Percentiles rank a stretch among this genome's conserved stretches.
Conservation (phyloP, 768 basidiomycete species). For the Candolleomyces eurysporus region DNA sequence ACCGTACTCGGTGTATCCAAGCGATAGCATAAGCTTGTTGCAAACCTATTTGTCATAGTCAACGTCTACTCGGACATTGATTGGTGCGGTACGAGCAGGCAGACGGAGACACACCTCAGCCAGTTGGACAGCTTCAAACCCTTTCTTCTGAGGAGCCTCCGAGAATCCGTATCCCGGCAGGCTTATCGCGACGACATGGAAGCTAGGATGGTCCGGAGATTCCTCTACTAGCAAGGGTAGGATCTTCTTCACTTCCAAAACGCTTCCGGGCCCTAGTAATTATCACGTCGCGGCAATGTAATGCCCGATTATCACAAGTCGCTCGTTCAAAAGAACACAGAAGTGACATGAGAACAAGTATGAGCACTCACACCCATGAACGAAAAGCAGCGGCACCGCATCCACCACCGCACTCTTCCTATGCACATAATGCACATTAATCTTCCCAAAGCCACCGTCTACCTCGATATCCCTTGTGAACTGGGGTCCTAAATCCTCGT, state of each 20-base stretch:
- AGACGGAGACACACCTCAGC: constrained; percentile 44
- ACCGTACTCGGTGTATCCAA: too few relatives aligned
- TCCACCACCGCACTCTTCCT: constrained; percentile 37
- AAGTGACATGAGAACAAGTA: neutral
- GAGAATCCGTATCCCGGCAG: constrained; percentile 67
- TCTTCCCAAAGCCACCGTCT: constrained; percentile 34
- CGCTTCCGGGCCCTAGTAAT: constrained; percentile 58
- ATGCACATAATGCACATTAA: constrained; percentile 57
- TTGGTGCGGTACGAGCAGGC: constrained; percentile 9
- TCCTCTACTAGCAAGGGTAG: constrained; percentile 48
- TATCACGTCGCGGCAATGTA: too few relatives aligned
- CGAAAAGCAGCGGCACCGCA: constrained; percentile 41
- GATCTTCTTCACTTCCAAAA: constrained; percentile 57
- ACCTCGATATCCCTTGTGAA: constrained; percentile 53
- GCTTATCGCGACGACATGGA: constrained; percentile 61
- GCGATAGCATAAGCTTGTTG: too few relatives aligned
- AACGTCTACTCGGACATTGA: too few relatives aligned
- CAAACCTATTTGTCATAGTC: too few relatives aligned
- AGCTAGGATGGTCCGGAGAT: constrained; percentile 45
- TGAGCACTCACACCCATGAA: constrained; percentile 47
- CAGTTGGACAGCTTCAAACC: constrained; percentile 39
- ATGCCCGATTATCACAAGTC: too few relatives aligned
- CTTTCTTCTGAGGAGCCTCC: constrained; percentile 47
- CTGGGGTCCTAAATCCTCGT: constrained; percentile 46
- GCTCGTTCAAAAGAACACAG: too few relatives aligned